These are phyloP conservation scores for Xylaria sp. DNA, from an alignment of 2,329 filamentous ascomycete genomes.

Conservation along the genomic window DNA sequence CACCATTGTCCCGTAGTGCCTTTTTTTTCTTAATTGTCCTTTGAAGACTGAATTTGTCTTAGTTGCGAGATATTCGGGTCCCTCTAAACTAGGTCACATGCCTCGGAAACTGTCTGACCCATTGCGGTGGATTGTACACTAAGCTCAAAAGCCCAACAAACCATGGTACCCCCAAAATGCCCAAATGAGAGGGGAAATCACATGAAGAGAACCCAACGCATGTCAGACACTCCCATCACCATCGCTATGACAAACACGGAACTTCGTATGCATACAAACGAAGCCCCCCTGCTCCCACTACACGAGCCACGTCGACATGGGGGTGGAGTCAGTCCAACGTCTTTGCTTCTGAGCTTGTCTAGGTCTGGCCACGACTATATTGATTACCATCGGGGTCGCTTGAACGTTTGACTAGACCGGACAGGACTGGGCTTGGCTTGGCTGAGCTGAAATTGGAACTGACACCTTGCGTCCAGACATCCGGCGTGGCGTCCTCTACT, in stretches of 20 bases:
- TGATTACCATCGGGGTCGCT: background rate
- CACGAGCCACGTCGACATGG: conserved; percentile 30
- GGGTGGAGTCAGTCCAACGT: conserved; percentile 23
- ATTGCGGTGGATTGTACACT: conserved; percentile 9
- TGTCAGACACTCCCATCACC: conserved; percentile 26
- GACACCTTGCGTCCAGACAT: background rate
- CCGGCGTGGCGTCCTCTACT: background rate
- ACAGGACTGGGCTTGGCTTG: conserved; percentile 6
- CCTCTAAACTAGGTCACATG: conserved; percentile 21
- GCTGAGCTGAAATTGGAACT: conserved; percentile 2
- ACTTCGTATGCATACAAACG: conserved; percentile 26
- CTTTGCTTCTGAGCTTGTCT: background rate
- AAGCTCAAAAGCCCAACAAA: conserved; percentile 17
- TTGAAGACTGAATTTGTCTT: conserved; percentile 17
- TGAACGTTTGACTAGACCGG: conserved; percentile 1
- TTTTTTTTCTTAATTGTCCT: background rate
- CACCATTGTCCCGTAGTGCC: conserved; percentile 5
- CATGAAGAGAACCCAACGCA: conserved; percentile 36
- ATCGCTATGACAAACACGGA: conserved; percentile 20
- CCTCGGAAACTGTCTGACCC: conserved; percentile 8
- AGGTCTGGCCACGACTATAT: conserved; percentile 11
- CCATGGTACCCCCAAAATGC: conserved; percentile 8
- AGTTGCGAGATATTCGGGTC: background rate
- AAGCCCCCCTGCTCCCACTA: conserved; percentile 9
- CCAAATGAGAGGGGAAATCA: conserved; percentile 27